Percentiles rank a stretch among this genome's conserved stretches.
phyloP scores from a whole-genome alignment of 2,329 filamentous ascomycete genomes.

The Pseudocercospora musae region DNA sequence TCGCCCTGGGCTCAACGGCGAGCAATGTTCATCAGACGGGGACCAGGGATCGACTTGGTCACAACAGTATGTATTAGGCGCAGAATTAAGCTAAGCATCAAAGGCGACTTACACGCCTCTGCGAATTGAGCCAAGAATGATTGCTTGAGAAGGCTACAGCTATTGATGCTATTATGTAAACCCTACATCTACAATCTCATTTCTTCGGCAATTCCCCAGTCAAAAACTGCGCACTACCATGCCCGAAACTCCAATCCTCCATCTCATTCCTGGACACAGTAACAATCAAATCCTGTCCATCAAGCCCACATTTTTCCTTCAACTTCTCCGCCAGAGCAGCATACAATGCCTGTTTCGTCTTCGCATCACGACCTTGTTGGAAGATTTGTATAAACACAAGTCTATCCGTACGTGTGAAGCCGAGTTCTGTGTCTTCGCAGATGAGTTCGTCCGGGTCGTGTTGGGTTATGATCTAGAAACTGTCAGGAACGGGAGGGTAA shows the following conservation, averaged over 20 bases:
- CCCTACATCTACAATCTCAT: not conserved
- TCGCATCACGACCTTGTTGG: constrained; percentile 32
- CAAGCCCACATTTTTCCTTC: constrained; percentile 23
- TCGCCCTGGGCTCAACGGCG: not conserved
- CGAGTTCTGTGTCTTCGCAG: constrained; percentile 35
- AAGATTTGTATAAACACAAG: constrained; percentile 36
- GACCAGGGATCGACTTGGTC: not conserved
- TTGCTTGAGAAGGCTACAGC: not conserved
- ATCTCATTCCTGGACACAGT: constrained; percentile 26
- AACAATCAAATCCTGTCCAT: constrained; percentile 32
- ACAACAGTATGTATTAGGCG: not conserved
- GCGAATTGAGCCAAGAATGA: not conserved
- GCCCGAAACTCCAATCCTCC: constrained; percentile 36
- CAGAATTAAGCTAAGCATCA: not conserved
- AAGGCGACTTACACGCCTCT: not conserved
- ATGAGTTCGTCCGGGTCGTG: constrained; percentile 35
- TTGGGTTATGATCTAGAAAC: constrained; percentile 32
- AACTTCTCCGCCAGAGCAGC: constrained; percentile 25
- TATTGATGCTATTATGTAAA: not conserved
- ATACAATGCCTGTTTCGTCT: constrained; percentile 30
- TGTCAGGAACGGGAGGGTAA: not conserved
- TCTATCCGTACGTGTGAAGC: constrained; percentile 26
- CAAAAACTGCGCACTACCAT: constrained; percentile 33
- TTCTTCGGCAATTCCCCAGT: constrained; percentile 21
- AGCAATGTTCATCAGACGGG: not conserved